These are phyloP conservation scores for Syncephalis fuscata DNA, from an alignment of 371 early-diverging fungal species.

Conservation along the genomic window DNA sequence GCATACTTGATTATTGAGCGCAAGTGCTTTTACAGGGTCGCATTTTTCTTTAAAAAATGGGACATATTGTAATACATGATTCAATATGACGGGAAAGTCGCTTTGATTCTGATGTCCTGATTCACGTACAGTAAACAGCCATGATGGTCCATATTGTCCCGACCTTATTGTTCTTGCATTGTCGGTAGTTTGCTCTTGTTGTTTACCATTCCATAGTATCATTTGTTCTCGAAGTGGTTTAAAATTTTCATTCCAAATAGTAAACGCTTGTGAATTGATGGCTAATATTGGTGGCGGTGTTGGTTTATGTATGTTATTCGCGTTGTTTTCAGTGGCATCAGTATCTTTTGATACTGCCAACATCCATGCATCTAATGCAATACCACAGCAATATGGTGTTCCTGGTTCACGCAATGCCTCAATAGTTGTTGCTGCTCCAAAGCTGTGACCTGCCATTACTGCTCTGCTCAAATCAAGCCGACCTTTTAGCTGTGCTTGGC, in stretches of 20 bases:
- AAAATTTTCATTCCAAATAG: constrained; percentile 15
- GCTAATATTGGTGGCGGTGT: constrained; percentile 15
- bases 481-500: constrained; percentile 8
- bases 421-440: constrained; percentile 33
- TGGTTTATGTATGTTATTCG: background rate
- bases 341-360: constrained; percentile 3
- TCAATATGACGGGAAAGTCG: background rate
- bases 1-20: no score
- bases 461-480: constrained; percentile 20
- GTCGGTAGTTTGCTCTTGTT: background rate
- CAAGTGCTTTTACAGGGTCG: no score
- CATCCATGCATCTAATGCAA: constrained; percentile 29
- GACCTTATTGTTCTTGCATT: background rate
- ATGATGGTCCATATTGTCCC: no score
- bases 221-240: constrained; percentile 10
- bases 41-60: no score
- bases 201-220: background rate
- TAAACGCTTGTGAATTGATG: constrained; percentile 17
- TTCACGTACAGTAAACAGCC: background rate
- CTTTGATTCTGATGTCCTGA: constrained; percentile 1
- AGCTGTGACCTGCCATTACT: constrained; percentile 34
- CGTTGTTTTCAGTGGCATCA: background rate
- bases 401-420: constrained; percentile 7
- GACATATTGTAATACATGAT: background rate
- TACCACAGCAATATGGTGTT: constrained; percentile 15